These are phyloP conservation scores for Zygotorulaspora chibaensis DNA, from an alignment of 805 yeast genomes.

Conservation along the genomic window DNA sequence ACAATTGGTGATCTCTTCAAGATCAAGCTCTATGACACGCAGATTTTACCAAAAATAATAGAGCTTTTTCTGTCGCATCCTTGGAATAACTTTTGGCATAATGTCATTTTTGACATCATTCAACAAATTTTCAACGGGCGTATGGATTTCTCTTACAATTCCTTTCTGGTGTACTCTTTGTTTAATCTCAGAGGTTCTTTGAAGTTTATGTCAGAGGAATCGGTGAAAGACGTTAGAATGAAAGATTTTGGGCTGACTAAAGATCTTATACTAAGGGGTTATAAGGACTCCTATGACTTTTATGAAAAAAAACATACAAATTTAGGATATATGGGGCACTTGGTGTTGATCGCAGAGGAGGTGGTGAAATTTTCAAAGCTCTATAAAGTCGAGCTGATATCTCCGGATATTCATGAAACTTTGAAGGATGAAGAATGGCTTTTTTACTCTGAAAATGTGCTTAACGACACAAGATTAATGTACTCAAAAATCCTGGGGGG, in stretches of 20 bases:
- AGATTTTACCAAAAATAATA: conserved; percentile 62
- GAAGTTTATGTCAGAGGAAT: conserved; percentile 12
- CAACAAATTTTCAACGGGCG: conserved; percentile 92
- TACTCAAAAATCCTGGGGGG: conserved; percentile 37
- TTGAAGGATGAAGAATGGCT: conserved; percentile 28
- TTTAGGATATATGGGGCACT: conserved; percentile 96
- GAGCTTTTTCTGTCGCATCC: conserved; percentile 78
- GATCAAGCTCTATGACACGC: conserved; percentile 72
- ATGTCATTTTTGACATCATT: conserved; percentile 92
- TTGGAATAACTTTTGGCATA: conserved; percentile 96
- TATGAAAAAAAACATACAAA: conserved; percentile 60
- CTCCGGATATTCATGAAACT: conserved; percentile 27
- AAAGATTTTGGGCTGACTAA: conserved; percentile 62
- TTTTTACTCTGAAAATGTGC: conserved; percentile 27
- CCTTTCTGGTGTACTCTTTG: conserved; percentile 50
- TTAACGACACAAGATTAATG: conserved; percentile 35
- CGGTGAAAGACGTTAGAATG: conserved; percentile 23
- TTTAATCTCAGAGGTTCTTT: conserved; percentile 24
- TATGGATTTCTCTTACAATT: conserved; percentile 79
- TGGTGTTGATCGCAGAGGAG: conserved; percentile 90
- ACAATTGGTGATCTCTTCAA: conserved; percentile 87
- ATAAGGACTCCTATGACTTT: conserved; percentile 52
- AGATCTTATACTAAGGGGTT: conserved; percentile 57
- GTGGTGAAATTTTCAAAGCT: conserved; percentile 74
- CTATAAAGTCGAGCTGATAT: conserved; percentile 35